These are phyloP conservation scores for Ensete ventricosum DNA, from an alignment of 176 grass and related monocot species.

Conservation along the genomic window DNA sequence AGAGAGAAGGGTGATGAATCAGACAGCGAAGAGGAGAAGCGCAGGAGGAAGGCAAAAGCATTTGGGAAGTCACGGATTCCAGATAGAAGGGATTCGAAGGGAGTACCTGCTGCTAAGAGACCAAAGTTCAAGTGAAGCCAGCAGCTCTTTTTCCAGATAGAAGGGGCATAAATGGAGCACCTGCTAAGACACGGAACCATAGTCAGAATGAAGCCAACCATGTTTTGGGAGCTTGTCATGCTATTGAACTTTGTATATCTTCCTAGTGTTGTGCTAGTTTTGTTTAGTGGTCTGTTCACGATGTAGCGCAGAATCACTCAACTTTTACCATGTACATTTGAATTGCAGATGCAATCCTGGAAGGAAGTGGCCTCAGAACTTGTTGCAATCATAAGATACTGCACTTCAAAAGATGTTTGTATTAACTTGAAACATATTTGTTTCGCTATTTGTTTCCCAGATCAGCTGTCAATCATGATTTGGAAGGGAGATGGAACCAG, in stretches of 20 bases:
- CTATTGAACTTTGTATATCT: neutral
- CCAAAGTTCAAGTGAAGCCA: too few relatives aligned
- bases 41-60: slow-evolving; percentile 48
- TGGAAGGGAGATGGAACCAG: too few relatives aligned
- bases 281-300: neutral
- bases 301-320: neutral
- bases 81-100: neutral
- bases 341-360: neutral
- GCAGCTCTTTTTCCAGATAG: neutral
- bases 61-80: slow-evolving; percentile 31
- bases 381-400: too few relatives aligned
- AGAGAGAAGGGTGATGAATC: slow-evolving; percentile 64
- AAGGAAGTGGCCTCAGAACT: too few relatives aligned
- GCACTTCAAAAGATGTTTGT: too few relatives aligned
- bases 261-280: neutral
- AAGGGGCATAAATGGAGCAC: slow-evolving; percentile 33
- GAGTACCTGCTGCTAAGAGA: too few relatives aligned
- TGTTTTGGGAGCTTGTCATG: neutral
- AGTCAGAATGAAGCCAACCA: slow-evolving; percentile 23
- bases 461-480: too few relatives aligned
- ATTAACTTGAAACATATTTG: too few relatives aligned
- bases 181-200: slow-evolving; percentile 27
- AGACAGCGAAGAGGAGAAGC: slow-evolving; percentile 78
- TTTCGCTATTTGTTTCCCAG: too few relatives aligned
- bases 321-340: neutral